A percentile compares a stretch with the other conserved stretches of the same genome.
Conservation (phyloP, 2,329 filamentous ascomycete species). For the Nemania sp. region DNA sequence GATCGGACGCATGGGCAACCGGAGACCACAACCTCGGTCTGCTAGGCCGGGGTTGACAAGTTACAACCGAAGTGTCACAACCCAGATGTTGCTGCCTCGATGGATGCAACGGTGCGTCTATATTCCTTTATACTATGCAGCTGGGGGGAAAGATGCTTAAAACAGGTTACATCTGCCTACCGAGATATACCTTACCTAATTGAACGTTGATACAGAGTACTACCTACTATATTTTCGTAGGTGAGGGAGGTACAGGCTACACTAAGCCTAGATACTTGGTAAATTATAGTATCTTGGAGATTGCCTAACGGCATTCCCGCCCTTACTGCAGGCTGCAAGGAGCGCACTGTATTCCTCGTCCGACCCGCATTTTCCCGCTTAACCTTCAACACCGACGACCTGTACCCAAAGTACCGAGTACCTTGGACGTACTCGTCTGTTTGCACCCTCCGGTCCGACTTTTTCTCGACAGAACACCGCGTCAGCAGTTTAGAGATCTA, state of each 20-base stretch:
- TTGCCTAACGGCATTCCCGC: conserved; percentile 26
- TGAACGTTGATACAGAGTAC: no score
- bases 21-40: background rate
- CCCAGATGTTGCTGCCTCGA: no score
- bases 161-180: no score
- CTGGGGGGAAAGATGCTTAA: no score
- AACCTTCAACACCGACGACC: background rate
- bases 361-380: conserved; percentile 14
- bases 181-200: no score
- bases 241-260: no score
- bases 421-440: background rate
- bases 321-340: background rate
- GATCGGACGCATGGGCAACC: background rate
- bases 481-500: background rate
- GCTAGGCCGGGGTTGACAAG: background rate
- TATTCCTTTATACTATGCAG: no score
- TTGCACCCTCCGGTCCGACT: background rate
- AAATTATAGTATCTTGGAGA: background rate
- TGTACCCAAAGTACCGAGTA: background rate
- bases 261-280: no score
- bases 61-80: no score
- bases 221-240: no score
- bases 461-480: conserved; percentile 9
- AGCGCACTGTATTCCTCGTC: conserved; percentile 18
- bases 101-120: no score